Conservation (phyloP, 352 stramenopile species). For the Globisporangium paroecandrum region DNA sequence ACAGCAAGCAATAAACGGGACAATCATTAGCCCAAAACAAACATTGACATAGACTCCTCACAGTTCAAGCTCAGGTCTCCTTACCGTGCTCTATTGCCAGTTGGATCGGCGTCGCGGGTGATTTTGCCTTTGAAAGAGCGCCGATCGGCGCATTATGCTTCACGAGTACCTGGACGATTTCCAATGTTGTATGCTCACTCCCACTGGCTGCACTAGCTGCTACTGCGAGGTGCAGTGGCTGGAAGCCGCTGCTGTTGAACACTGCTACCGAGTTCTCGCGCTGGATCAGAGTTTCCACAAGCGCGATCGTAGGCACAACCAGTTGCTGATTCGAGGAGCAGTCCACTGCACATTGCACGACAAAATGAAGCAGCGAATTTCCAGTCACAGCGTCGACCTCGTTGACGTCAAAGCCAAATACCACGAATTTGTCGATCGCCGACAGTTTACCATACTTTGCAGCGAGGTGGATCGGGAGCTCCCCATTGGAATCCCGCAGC, state of each 20-base stretch:
- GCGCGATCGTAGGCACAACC: background rate
- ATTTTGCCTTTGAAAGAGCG: background rate
- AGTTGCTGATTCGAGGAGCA: background rate
- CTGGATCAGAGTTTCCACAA: background rate
- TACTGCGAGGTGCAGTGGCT: slow-evolving; percentile 2
- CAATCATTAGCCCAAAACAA: background rate
- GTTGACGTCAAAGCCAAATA: background rate
- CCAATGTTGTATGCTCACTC: background rate
- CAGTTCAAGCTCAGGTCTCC: background rate
- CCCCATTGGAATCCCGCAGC: background rate
- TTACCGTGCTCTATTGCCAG: slow-evolving; percentile 4
- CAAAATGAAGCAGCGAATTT: slow-evolving; percentile 3
- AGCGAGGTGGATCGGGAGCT: background rate
- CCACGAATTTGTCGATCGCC: background rate
- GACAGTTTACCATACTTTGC: slow-evolving; percentile 1
- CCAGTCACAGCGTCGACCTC: background rate
- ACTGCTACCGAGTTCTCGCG: background rate
- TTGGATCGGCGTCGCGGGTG: slow-evolving; percentile 1
- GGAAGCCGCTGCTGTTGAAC: background rate
- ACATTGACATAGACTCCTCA: background rate
- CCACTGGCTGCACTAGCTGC: background rate
- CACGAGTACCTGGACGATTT: background rate
- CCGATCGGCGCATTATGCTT: background rate
- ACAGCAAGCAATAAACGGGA: background rate
- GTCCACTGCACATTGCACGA: background rate